Percentiles rank a stretch among this genome's conserved stretches.
These are phyloP conservation scores for Ascomycota sp. DNA, from an alignment of 2,329 filamentous ascomycete genomes.

Conservation along the genomic window DNA sequence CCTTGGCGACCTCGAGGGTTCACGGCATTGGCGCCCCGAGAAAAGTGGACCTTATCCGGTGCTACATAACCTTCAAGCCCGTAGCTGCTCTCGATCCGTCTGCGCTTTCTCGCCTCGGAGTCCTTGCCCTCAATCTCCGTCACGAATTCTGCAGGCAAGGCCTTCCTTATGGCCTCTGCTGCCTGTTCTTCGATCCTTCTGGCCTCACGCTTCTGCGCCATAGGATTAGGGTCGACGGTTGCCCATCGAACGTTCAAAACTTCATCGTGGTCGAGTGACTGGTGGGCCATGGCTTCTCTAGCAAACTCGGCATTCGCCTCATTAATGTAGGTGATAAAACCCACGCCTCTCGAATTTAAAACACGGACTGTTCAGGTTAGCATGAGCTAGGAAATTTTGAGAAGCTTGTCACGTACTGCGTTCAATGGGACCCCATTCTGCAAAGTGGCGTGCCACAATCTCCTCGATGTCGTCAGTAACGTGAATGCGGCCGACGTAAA, in stretches of 20 bases:
- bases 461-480: conserved; percentile 96
- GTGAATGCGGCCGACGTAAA: conserved; percentile 87
- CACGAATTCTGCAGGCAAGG: conserved; percentile 75
- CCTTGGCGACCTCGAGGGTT: conserved; percentile 37
- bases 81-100: conserved; percentile 77
- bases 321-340: conserved; percentile 85
- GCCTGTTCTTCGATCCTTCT: conserved; percentile 85
- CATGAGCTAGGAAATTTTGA: background rate
- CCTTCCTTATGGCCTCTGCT: conserved; percentile 75
- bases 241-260: conserved; percentile 94
- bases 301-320: conserved; percentile 81
- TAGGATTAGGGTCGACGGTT: conserved; percentile 85
- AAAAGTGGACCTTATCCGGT: conserved; percentile 85
- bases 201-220: conserved; percentile 82
- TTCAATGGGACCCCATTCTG: conserved; percentile 90
- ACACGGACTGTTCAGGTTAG: conserved; percentile 38
- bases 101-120: conserved; percentile 66
- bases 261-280: conserved; percentile 77
- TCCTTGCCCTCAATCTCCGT: conserved; percentile 87
- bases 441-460: conserved; percentile 81
- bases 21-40: conserved; percentile 49
- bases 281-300: conserved; percentile 90
- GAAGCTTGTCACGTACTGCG: conserved; percentile 24
- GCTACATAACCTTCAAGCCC: conserved; percentile 83
- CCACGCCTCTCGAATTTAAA: conserved; percentile 73